phyloP scores from a whole-genome alignment of 2,329 filamentous ascomycete species.

The Aspergillus piperis region DNA sequence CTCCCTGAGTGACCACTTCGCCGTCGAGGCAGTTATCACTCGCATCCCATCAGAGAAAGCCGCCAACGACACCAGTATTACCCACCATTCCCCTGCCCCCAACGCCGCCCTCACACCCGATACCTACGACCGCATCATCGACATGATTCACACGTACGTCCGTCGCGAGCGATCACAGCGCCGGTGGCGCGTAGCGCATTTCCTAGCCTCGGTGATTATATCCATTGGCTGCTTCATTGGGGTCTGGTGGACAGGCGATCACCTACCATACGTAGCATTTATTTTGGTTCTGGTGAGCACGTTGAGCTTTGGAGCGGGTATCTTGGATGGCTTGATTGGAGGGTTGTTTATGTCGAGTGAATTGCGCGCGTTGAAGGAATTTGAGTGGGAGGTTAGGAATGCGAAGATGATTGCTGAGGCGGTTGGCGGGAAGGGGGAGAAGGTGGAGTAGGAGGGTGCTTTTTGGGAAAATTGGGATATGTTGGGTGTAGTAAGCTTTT shows the following conservation, averaged over 20 bases:
- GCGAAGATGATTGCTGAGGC: constrained; percentile 40
- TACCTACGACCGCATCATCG: constrained; percentile 72
- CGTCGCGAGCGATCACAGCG: constrained; percentile 71
- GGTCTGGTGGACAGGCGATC: constrained; percentile 74
- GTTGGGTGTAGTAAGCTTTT: too few relatives aligned
- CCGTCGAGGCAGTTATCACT: constrained; percentile 75
- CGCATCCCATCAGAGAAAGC: constrained; percentile 28
- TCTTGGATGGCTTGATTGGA: constrained; percentile 82
- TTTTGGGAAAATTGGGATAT: too few relatives aligned
- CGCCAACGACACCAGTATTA: neutral
- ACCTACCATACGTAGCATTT: constrained; percentile 74
- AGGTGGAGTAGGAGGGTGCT: too few relatives aligned
- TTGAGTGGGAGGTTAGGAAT: constrained; percentile 86
- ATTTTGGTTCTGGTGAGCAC: constrained; percentile 77
- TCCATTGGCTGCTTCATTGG: constrained; percentile 75
- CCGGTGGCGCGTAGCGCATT: constrained; percentile 71
- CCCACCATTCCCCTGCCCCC: constrained; percentile 21
- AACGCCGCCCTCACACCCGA: constrained; percentile 44
- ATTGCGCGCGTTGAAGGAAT: constrained; percentile 79
- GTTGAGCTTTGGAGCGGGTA: constrained; percentile 72
- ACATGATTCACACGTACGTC: constrained; percentile 68
- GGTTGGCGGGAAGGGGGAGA: too few relatives aligned
- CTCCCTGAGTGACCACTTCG: constrained; percentile 93
- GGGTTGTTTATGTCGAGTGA: constrained; percentile 85
- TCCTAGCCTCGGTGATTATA: constrained; percentile 65